Conservation (phyloP, 2,329 filamentous ascomycete genomes). For the Escovopsis sp. region DNA sequence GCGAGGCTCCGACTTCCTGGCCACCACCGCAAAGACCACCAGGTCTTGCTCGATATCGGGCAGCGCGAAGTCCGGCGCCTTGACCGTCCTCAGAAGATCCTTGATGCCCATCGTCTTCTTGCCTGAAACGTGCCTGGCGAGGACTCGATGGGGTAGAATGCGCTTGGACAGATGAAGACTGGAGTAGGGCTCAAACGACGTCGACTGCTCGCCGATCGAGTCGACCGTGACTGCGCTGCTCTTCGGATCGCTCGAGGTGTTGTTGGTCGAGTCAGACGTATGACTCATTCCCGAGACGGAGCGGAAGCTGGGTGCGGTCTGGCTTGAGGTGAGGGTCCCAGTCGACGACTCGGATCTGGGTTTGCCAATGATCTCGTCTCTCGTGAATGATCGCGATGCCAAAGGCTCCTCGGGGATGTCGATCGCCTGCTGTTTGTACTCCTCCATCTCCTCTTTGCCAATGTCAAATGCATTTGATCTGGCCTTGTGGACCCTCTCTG, state of each 20-base stretch:
- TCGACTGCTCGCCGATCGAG: slow-evolving; percentile 13
- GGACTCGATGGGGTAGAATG: slow-evolving; percentile 63
- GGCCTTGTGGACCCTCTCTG: slow-evolving; percentile 34
- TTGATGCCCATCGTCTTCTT: slow-evolving; percentile 69
- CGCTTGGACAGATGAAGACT: slow-evolving; percentile 69
- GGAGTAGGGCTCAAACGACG: slow-evolving; percentile 74
- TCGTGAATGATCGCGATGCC: slow-evolving; percentile 38
- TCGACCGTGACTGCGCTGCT: slow-evolving; percentile 5
- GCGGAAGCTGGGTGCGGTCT: slow-evolving; percentile 22
- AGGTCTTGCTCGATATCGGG: slow-evolving; percentile 77
- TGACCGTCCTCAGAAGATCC: slow-evolving; percentile 66
- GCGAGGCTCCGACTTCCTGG: slow-evolving; percentile 72
- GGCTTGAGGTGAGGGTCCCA: slow-evolving; percentile 25
- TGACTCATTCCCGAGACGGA: slow-evolving; percentile 9
- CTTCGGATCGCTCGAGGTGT: background rate
- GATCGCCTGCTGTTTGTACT: slow-evolving; percentile 41
- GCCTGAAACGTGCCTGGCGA: slow-evolving; percentile 61
- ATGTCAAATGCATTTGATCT: slow-evolving; percentile 43
- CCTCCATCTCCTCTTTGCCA: slow-evolving; percentile 41
- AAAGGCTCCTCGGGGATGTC: slow-evolving; percentile 35
- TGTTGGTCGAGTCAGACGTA: slow-evolving; percentile 1
- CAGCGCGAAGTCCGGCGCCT: slow-evolving; percentile 65
- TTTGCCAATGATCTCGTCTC: slow-evolving; percentile 43
- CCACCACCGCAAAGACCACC: slow-evolving; percentile 77
- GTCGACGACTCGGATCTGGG: slow-evolving; percentile 7